Percentiles rank a stretch among this genome's conserved stretches.
These are phyloP conservation scores for Fraxinus quadrangulata DNA, from an alignment of 257 asterid genomes.

Conservation along the genomic window DNA sequence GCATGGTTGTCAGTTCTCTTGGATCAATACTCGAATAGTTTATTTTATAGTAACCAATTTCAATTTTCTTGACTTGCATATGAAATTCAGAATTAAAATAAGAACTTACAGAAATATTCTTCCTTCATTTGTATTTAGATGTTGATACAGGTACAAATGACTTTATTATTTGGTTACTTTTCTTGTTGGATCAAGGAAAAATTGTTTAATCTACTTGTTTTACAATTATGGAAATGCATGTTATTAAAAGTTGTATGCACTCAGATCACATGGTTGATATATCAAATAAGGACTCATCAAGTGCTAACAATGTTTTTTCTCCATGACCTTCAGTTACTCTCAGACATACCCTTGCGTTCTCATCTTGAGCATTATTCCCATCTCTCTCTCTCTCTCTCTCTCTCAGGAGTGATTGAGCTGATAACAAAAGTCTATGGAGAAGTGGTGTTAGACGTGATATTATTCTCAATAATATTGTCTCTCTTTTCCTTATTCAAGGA, in stretches of 20 bases:
- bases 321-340: neutral
- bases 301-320: neutral
- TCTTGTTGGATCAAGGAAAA: neutral
- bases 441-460: neutral
- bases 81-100: neutral
- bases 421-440: neutral
- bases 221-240: neutral
- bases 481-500: neutral
- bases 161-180: neutral
- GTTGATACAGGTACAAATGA: neutral
- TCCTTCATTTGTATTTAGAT: neutral
- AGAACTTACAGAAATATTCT: neutral
- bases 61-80: neutral
- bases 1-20: constrained; percentile 3
- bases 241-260: neutral
- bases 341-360: neutral
- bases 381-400: neutral
- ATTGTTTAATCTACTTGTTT: neutral
- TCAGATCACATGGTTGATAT: neutral
- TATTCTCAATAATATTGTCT: neutral
- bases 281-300: neutral
- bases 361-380: neutral
- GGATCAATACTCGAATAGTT: neutral
- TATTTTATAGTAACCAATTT: neutral
- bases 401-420: neutral